Base-by-base conservation (phyloP, 2,329 filamentous ascomycete species). In the Penicillium sp. region DNA sequence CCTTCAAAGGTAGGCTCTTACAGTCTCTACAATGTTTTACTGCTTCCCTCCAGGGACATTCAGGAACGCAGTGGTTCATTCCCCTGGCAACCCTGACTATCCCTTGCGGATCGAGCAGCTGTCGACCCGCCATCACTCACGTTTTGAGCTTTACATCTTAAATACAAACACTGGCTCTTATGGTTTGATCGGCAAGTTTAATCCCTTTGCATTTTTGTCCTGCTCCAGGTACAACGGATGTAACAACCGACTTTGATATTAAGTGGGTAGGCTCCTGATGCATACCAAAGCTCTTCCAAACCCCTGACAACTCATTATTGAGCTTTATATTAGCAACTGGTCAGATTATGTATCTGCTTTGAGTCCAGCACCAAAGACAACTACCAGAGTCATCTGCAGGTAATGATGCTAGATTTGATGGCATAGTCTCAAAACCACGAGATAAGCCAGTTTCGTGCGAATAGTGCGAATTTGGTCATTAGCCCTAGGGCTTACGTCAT, bases 71-170 rank as follows among this genome's bases (percentile, higher is more conserved):
- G 36, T 14, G 16, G 24, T 5, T 11, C 24, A 46, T 50, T 40
- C 28, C 43, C 20, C 40, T 50, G 20, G 47, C 42, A 50, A 46
- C 43, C 40, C 40, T 46, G 13, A 26, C 9, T 40, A 22, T 29
- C 42, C 42, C 42, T 45, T 45, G 42, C 42, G 36, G 34, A 37
- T n/a, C 10, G 11, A 37, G 4, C 11, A 37, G n/a, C 35, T 23
- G 13, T 14, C 6, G 11, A 37, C 35, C 35, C 35, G 35, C 35
- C 35, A 37, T 37, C 20, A 2, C 24, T 24, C 20, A 37, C 35
- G 24, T 1, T 14, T 18, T 34, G 16, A 34, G 31, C 20, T 23
- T 37, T 37, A 20, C 24, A 5, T 6, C 32, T 16, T 16, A 8
- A 29, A 5, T 7, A 2, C 28, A n/a, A 29, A n/a, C 13, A n/a